These are phyloP conservation scores for Cicer pinnatifidum DNA, from an alignment of 306 rosid genomes.

Conservation along the genomic window DNA sequence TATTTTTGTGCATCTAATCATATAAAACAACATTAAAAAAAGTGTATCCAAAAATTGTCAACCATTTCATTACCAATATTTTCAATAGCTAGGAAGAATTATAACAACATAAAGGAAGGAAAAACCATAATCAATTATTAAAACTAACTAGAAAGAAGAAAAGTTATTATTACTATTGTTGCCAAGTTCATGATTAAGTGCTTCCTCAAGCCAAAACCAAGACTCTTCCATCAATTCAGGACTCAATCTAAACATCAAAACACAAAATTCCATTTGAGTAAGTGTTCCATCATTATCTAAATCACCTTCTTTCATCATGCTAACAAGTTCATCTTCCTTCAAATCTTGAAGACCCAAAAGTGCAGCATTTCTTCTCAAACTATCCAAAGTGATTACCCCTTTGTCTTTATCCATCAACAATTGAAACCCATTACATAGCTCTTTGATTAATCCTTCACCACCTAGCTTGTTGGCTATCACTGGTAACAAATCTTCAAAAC, in stretches of 20 bases:
- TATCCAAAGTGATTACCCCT: slow-evolving; percentile 73
- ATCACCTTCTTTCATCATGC: slow-evolving; percentile 85
- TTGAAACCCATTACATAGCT: slow-evolving; percentile 85
- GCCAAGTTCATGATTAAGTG: slow-evolving; percentile 50
- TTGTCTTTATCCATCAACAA: slow-evolving; percentile 79
- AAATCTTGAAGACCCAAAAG: slow-evolving; percentile 67
- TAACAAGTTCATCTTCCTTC: slow-evolving; percentile 74
- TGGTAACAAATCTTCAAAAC: slow-evolving; percentile 76
- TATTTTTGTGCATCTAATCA: neutral
- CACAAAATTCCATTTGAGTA: slow-evolving; percentile 88
- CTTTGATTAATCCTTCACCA: slow-evolving; percentile 78
- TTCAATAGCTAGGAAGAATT: slow-evolving; percentile 4
- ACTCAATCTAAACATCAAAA: slow-evolving; percentile 92
- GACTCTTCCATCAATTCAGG: slow-evolving; percentile 80
- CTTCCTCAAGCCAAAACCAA: slow-evolving; percentile 69
- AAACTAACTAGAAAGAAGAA: neutral
- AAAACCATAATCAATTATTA: neutral
- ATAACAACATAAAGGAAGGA: neutral
- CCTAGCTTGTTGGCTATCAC: slow-evolving; percentile 80
- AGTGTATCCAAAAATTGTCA: slow-evolving; percentile 21
- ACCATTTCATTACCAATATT: slow-evolving; percentile 29
- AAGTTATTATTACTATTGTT: neutral
- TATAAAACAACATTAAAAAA: neutral
- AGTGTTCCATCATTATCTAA: slow-evolving; percentile 81
- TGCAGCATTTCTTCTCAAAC: slow-evolving; percentile 66